Conservation (phyloP, 2,329 filamentous ascomycete genomes). For the Phymatotrichopsis omnivora region DNA sequence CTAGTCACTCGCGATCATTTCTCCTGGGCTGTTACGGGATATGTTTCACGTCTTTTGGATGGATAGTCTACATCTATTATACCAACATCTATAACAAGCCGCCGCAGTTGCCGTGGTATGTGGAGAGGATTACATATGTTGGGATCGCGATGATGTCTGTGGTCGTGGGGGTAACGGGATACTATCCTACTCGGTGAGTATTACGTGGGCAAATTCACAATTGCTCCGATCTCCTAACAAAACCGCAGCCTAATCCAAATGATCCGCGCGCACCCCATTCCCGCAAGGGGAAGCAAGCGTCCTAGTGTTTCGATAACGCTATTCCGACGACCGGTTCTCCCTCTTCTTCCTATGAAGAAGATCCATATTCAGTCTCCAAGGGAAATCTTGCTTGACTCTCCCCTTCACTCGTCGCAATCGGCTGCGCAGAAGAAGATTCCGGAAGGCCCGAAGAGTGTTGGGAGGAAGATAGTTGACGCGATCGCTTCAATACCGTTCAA, state of each 20-base stretch:
- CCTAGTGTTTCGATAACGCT: constrained; percentile 15
- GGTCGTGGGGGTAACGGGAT: constrained; percentile 14
- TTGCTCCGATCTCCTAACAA: constrained; percentile 6
- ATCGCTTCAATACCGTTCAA: constrained; percentile 13
- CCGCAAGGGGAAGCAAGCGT: constrained; percentile 4
- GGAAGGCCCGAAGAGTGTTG: constrained; percentile 3
- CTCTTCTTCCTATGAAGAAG: constrained; percentile 18
- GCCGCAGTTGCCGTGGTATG: constrained; percentile 17
- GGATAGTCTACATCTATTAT: constrained; percentile 18
- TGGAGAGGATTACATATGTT: constrained; percentile 9
- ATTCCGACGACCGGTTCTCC: constrained; percentile 18
- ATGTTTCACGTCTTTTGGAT: constrained; percentile 13
- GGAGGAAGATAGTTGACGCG: constrained; percentile 11
- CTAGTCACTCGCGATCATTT: constrained; percentile 12
- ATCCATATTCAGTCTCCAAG: constrained; percentile 12
- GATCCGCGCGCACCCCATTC: constrained; percentile 22
- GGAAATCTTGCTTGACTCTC: constrained; percentile 10
- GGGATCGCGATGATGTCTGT: constrained; percentile 16
- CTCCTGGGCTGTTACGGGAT: constrained; percentile 18
- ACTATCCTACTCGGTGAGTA: constrained; percentile 17
- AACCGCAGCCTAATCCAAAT: constrained; percentile 18
- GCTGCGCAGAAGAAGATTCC: not conserved
- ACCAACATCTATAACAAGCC: constrained; percentile 14
- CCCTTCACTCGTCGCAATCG: constrained; percentile 1
- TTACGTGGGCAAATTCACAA: not conserved